Evolutionary conservation across 78 protist genomes (phyloP).

Genomic region (Salpingoeca rosetta): DNA sequence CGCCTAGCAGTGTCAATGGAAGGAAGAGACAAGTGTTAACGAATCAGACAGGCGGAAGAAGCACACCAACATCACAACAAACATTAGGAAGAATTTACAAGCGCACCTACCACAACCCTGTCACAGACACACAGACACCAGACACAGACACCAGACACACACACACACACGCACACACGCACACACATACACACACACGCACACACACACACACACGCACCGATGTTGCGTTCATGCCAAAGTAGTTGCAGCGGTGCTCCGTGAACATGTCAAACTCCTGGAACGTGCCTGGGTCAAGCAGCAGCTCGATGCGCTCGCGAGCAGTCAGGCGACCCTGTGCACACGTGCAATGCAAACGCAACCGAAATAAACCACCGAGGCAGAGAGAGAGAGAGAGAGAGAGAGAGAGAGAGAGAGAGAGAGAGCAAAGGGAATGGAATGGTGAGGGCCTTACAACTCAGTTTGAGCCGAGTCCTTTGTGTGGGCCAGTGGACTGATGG

Average conservation of each 20-base stretch:
- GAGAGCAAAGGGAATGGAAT: neutral
- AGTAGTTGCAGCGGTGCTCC: constrained; percentile 84
- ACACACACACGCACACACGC: neutral
- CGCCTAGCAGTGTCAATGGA: neutral
- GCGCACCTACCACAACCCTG: neutral
- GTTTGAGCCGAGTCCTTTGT: neutral
- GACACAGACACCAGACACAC: too few relatives aligned
- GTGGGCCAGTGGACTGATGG: neutral
- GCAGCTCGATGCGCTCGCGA: constrained; percentile 81
- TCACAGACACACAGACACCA: neutral
- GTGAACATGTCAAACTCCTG: constrained; percentile 77
- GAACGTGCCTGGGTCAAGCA: constrained; percentile 82
- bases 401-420: neutral
- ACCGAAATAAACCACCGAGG: neutral
- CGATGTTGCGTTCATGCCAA: constrained; percentile 64
- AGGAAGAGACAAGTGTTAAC: neutral
- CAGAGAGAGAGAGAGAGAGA: neutral
- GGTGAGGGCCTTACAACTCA: neutral
- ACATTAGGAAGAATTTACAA: neutral
- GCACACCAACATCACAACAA: neutral
- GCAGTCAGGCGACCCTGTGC: constrained; percentile 85
- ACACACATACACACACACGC: neutral
- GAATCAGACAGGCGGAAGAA: neutral
- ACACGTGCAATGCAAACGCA: neutral
- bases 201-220: too few relatives aligned